These are phyloP conservation scores for Mucor sp. DNA, from an alignment of 371 early-diverging fungal genomes.

Conservation along the genomic window DNA sequence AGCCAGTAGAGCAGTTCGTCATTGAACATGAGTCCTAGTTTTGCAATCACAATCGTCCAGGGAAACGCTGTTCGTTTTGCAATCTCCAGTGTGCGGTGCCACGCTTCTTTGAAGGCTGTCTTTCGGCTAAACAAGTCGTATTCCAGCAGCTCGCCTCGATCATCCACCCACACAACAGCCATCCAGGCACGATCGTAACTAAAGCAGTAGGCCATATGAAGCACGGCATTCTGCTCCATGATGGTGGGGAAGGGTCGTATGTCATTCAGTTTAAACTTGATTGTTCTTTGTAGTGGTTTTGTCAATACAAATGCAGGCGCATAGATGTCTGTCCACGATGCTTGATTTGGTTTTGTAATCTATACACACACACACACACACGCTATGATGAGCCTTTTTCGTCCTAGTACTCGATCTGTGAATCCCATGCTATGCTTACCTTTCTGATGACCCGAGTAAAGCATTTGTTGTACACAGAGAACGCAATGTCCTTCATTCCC, in stretches of 20 bases:
- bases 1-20: slow-evolving; percentile 29
- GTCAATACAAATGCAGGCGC: slow-evolving; percentile 44
- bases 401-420: too few relatives aligned
- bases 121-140: slow-evolving; percentile 16
- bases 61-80: slow-evolving; percentile 22
- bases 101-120: slow-evolving; percentile 34
- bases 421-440: too few relatives aligned
- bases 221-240: slow-evolving; percentile 14
- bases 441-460: slow-evolving; percentile 30
- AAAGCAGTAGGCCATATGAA: slow-evolving; percentile 53
- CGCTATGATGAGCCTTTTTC: too few relatives aligned
- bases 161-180: slow-evolving; percentile 49
- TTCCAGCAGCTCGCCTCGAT: slow-evolving; percentile 46
- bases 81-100: slow-evolving; percentile 34
- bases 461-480: slow-evolving; percentile 56
- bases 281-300: slow-evolving; percentile 29
- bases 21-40: slow-evolving; percentile 43
- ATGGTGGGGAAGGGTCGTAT: slow-evolving; percentile 14
- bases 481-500: slow-evolving; percentile 64
- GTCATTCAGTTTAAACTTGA: slow-evolving; percentile 29
- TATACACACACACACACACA: neutral
- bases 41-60: slow-evolving; percentile 35
- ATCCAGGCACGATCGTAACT: slow-evolving; percentile 52
- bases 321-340: slow-evolving; percentile 16
- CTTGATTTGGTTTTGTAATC: neutral